Conservation (phyloP, 2,329 filamentous ascomycete species). For the Pezicula neosporulosa region DNA sequence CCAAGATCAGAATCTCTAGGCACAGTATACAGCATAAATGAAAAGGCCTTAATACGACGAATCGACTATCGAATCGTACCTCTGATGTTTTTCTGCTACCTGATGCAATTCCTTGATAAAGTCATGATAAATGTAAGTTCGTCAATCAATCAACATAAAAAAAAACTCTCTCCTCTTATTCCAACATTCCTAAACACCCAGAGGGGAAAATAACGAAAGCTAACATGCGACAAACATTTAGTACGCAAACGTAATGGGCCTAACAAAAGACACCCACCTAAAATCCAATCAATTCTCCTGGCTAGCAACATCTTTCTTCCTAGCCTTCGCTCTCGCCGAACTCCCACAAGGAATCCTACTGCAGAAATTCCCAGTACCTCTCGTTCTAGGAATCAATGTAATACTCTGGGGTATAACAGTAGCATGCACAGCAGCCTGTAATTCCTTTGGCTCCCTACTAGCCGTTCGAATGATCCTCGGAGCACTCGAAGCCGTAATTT, state of each 20-base stretch:
- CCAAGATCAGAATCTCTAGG: background rate
- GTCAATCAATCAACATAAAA: too few relatives aligned
- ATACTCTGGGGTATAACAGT: constrained; percentile 8
- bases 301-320: constrained; percentile 43
- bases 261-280: background rate
- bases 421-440: constrained; percentile 14
- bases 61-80: constrained; percentile 1
- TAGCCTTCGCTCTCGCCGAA: background rate
- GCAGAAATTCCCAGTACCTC: constrained; percentile 40
- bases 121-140: background rate
- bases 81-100: background rate
- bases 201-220: too few relatives aligned
- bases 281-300: constrained; percentile 32
- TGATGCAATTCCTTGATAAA: constrained; percentile 1
- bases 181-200: too few relatives aligned
- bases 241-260: constrained; percentile 14
- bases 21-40: background rate
- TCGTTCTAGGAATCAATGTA: constrained; percentile 7
- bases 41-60: background rate
- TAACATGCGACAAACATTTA: background rate
- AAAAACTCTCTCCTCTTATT: too few relatives aligned
- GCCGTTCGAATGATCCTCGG: constrained; percentile 25
- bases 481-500: constrained; percentile 22
- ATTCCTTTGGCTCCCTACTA: constrained; percentile 18
- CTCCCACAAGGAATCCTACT: constrained; percentile 39